Evolutionary conservation across 73 alveolate genomes (phyloP).

Genomic region (Tetrahymena elliotti): DNA sequence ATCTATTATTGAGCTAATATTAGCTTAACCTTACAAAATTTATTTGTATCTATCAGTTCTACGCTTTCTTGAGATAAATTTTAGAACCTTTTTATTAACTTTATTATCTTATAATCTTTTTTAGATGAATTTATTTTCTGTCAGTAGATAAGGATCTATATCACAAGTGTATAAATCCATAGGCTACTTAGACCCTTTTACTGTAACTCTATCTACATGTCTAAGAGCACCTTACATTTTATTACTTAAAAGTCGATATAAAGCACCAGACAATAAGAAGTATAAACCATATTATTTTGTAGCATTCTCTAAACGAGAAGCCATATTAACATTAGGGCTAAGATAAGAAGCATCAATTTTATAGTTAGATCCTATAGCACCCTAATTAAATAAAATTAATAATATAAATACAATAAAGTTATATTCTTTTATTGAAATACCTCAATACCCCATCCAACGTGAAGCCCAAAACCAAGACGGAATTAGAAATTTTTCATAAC

Average conservation of each 20-base stretch:
- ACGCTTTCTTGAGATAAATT: slow-evolving; percentile 16
- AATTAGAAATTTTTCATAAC: not conserved
- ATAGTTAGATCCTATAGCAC: slow-evolving; percentile 54
- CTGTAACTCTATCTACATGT: slow-evolving; percentile 47
- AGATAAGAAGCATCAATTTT: slow-evolving; percentile 58
- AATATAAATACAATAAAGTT: slow-evolving; percentile 32
- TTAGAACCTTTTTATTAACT: not conserved
- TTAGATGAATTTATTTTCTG: slow-evolving; percentile 16
- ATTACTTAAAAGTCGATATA: slow-evolving; percentile 41
- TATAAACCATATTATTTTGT: slow-evolving; percentile 51
- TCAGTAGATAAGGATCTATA: slow-evolving; percentile 7
- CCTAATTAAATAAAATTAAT: slow-evolving; percentile 35
- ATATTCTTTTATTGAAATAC: too few relatives aligned
- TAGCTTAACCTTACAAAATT: slow-evolving; percentile 19
- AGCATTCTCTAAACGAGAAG: slow-evolving; percentile 48
- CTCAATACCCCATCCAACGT: slow-evolving; percentile 91
- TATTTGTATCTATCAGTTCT: not conserved
- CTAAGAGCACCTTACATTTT: slow-evolving; percentile 40
- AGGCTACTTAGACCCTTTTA: slow-evolving; percentile 20
- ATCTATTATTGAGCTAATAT: slow-evolving; percentile 25
- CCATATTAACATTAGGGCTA: slow-evolving; percentile 56
- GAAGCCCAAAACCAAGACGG: slow-evolving; percentile 84
- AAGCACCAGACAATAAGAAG: slow-evolving; percentile 46
- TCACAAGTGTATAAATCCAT: slow-evolving; percentile 51
- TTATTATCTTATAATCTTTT: not conserved